These are phyloP conservation scores for Cyclotella cryptica DNA, from an alignment of 108 stramenopile genomes.

Conservation along the genomic window DNA sequence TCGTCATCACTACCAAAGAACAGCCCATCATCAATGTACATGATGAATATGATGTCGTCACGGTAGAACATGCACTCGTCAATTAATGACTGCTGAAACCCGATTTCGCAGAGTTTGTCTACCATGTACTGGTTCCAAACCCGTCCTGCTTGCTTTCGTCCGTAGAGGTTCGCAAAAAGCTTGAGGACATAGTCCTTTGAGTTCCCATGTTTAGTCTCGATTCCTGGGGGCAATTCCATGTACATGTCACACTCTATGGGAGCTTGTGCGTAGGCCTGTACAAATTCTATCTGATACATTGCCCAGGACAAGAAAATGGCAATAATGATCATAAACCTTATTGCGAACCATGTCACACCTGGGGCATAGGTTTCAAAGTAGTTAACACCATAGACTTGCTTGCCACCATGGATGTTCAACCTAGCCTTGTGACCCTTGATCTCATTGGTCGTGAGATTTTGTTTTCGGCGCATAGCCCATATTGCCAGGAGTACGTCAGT, in stretches of 20 bases:
- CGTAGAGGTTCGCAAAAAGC: conserved; percentile 25
- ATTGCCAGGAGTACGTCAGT: background rate
- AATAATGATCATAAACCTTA: background rate
- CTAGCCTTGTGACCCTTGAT: background rate
- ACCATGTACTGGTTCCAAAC: conserved; percentile 51
- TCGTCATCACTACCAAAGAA: conserved; percentile 34
- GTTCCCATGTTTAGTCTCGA: conserved; percentile 29
- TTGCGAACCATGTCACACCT: conserved; percentile 2
- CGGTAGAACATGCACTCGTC: conserved; percentile 61
- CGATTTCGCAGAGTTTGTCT: conserved; percentile 29
- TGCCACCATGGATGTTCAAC: background rate
- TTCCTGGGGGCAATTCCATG: conserved; percentile 60
- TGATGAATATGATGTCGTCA: conserved; percentile 40
- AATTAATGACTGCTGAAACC: conserved; percentile 46
- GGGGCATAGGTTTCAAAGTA: background rate
- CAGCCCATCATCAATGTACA: conserved; percentile 46
- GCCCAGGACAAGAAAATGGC: background rate
- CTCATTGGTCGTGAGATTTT: background rate
- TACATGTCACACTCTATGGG: conserved; percentile 43
- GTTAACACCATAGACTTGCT: background rate
- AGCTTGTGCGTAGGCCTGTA: conserved; percentile 60
- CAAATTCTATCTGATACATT: conserved; percentile 52
- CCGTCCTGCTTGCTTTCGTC: conserved; percentile 48
- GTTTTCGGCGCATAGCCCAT: background rate
- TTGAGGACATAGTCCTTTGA: conserved; percentile 45